Conservation (phyloP, 2,329 filamentous ascomycete species). For the Aspergillus fructus region DNA sequence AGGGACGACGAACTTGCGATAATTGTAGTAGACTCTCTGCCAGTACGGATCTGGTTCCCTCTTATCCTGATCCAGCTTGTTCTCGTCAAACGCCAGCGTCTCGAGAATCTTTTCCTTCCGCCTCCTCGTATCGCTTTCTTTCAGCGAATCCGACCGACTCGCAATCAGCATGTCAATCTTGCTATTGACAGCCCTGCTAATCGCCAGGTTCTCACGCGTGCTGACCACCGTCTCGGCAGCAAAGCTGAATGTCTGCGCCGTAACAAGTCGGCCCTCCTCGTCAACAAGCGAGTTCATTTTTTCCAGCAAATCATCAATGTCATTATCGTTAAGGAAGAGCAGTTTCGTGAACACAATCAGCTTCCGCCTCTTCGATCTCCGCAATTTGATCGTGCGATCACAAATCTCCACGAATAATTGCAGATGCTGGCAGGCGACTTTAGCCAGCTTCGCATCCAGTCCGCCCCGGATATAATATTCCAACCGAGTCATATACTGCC, state of each 20-base stretch:
- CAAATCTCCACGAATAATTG: conserved; percentile 23
- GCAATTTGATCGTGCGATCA: conserved; percentile 17
- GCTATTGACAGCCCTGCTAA: conserved; percentile 13
- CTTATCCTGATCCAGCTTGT: conserved; percentile 16
- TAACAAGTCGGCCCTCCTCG: conserved; percentile 16
- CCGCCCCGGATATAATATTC: conserved; percentile 19
- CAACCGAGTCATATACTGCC: conserved; percentile 16
- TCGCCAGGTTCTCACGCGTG: conserved; percentile 14
- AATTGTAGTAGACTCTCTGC: conserved; percentile 18
- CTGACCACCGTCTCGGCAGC: conserved; percentile 12
- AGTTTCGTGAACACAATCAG: conserved; percentile 17
- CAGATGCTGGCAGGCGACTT: conserved; percentile 20
- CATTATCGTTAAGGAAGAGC: conserved; percentile 21
- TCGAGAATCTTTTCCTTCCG: conserved; percentile 13
- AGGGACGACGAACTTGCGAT: conserved; percentile 13
- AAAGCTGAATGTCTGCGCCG: conserved; percentile 18
- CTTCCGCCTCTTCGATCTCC: conserved; percentile 15
- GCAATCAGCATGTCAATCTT: conserved; percentile 19
- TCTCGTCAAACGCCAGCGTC: conserved; percentile 17
- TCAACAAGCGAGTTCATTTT: conserved; percentile 18
- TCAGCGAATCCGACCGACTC: conserved; percentile 14
- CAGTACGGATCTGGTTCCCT: conserved; percentile 17
- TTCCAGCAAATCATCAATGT: conserved; percentile 16
- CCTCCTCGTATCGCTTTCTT: conserved; percentile 12
- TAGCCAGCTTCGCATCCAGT: conserved; percentile 18